These are phyloP conservation scores for Lepiota subincarnata DNA, from an alignment of 768 basidiomycete genomes.

Conservation along the genomic window DNA sequence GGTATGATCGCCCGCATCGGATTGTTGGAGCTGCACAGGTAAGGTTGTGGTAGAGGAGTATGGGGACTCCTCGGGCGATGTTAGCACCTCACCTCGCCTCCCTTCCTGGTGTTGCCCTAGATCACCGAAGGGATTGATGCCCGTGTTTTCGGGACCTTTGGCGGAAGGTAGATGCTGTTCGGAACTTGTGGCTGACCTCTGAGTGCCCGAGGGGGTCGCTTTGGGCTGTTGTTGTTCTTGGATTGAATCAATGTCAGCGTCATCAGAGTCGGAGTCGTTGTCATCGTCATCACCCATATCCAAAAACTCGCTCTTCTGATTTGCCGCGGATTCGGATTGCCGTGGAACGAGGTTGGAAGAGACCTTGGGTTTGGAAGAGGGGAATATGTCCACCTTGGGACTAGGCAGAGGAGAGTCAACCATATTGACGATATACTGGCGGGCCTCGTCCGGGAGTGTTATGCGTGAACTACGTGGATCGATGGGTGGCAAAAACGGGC, in stretches of 20 bases:
- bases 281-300: constrained; percentile 57
- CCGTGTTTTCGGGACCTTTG: background rate
- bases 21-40: background rate
- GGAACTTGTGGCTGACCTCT: background rate
- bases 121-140: background rate
- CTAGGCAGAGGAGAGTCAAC: constrained; percentile 58
- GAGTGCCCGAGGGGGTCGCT: background rate
- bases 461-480: constrained; percentile 46
- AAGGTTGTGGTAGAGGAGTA: background rate
- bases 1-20: background rate
- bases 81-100: background rate
- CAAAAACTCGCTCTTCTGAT: constrained; percentile 52
- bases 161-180: background rate
- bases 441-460: constrained; percentile 74
- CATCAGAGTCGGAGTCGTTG: constrained; percentile 37
- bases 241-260: constrained; percentile 22
- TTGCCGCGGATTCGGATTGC: constrained; percentile 5
- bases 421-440: constrained; percentile 66
- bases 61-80: constrained; percentile 1
- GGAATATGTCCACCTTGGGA: constrained; percentile 40
- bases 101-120: background rate
- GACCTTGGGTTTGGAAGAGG: constrained; percentile 22
- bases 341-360: constrained; percentile 17
- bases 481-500: constrained; percentile 7
- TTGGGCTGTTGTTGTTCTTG: constrained; percentile 1